Conservation (phyloP, 1,139 yeast genomes). For the Pneumocystis oryctolagi region DNA sequence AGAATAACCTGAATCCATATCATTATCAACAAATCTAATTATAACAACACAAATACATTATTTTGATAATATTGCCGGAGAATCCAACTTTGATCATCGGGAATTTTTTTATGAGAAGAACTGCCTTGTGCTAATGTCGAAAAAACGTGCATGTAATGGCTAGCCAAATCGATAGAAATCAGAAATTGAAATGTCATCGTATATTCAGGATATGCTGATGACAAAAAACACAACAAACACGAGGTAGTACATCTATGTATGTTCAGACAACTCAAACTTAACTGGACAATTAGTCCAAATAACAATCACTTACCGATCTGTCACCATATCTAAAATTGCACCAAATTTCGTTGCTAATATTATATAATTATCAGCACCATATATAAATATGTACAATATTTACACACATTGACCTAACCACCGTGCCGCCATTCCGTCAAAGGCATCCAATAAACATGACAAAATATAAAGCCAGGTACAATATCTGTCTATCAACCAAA, state of each 20-base stretch:
- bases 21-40: not conserved
- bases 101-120: constrained; percentile 70
- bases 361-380: not conserved
- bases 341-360: constrained; percentile 62
- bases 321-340: constrained; percentile 96
- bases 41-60: constrained; percentile 28
- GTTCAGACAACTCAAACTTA: not conserved
- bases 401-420: constrained; percentile 49
- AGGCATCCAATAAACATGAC: constrained; percentile 86
- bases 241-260: constrained; percentile 59
- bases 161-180: constrained; percentile 76
- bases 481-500: not conserved
- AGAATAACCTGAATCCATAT: constrained; percentile 36
- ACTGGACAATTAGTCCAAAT: not conserved
- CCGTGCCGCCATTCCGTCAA: constrained; percentile 94
- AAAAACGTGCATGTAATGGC: constrained; percentile 98
- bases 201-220: constrained; percentile 58
- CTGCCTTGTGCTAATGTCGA: constrained; percentile 76
- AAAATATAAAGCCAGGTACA: constrained; percentile 63
- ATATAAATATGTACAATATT: not conserved
- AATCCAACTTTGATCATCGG: constrained; percentile 52
- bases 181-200: constrained; percentile 68
- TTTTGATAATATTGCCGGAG: constrained; percentile 77
- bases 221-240: constrained; percentile 69
- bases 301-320: constrained; percentile 49